Base-by-base conservation (phyloP, 768 basidiomycete species). In the Tricholoma furcatifolium region DNA sequence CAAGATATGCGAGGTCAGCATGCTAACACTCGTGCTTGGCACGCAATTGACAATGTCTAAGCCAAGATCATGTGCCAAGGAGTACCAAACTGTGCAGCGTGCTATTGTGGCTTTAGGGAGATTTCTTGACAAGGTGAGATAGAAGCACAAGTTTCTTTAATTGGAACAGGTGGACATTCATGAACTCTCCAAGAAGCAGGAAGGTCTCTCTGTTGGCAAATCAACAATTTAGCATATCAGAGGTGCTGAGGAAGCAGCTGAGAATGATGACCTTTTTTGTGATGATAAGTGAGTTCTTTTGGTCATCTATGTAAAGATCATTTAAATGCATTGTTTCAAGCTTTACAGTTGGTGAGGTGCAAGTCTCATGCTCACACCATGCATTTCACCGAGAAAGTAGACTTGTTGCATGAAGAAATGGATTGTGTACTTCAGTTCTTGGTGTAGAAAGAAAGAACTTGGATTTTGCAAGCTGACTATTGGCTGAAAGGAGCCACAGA, bases 371-470 rank as follows among this genome's bases (percentile, higher is more conserved):
- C 63, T 6, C 52, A 57, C 8, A 54, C 53, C 0, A 51, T 53
- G 32, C 59, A 46, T 24, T 68, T 63, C 53, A 21, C 41, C 0
- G 65, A 68, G 34, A 65, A 68, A 40, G 57, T 66, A 7, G 38
- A 44, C 5, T 47, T 67, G 4, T 40, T 68, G 12, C 6, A n/a
- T 2, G 63, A 65, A 30, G 66, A 68, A 39, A 68, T 67, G 65
- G 21, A 40, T 6, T 39, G 54, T 0, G 54, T 60, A 0, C n/a
- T 57, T 24, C 42, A 32, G 2, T 65, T 60, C 20, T 47, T 63
- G 0, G 7, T 54, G 17, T 54, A 62, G 55, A 55, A 60, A 32
- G 55, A 53, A 10, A n/a, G n/a, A n/a, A n/a, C n/a, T n/a, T n/a
- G n/a, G n/a, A n/a, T n/a, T n/a, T n/a, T n/a, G n/a, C n/a, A n/a